Evolutionary conservation across 257 asterid species (phyloP).

Genomic region (Ilex asprella): DNA sequence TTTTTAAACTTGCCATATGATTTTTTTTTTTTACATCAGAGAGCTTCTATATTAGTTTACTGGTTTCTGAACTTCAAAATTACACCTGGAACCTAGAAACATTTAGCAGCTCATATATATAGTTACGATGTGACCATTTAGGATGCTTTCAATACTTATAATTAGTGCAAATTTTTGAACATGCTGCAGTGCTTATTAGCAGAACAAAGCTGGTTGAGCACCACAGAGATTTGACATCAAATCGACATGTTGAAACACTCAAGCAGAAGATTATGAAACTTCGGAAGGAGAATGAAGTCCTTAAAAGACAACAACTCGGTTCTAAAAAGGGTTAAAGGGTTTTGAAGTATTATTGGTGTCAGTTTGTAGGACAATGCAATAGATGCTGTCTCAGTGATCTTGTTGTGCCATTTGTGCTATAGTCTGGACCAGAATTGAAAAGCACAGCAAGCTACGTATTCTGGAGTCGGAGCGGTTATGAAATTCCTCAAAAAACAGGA

Average conservation of each 20-base stretch:
- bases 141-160: no score
- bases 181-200: slow-evolving; percentile 26
- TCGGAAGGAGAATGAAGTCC: slow-evolving; percentile 38
- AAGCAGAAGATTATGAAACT: slow-evolving; percentile 42
- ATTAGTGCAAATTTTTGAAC: neutral
- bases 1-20: neutral
- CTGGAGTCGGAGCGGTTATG: no score
- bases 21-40: neutral
- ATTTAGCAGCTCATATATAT: no score
- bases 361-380: no score
- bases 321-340: slow-evolving; percentile 1
- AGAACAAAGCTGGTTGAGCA: slow-evolving; percentile 28
- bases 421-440: no score
- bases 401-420: no score
- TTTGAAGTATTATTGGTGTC: neutral
- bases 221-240: slow-evolving; percentile 25
- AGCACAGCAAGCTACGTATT: no score
- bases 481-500: no score
- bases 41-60: neutral
- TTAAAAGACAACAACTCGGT: slow-evolving; percentile 20
- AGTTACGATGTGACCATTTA: no score
- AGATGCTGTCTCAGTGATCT: no score
- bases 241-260: slow-evolving; percentile 29
- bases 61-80: neutral
- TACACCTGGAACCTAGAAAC: neutral